Conservation (phyloP, 2,329 filamentous ascomycete genomes). For the Trichoderma sp. region DNA sequence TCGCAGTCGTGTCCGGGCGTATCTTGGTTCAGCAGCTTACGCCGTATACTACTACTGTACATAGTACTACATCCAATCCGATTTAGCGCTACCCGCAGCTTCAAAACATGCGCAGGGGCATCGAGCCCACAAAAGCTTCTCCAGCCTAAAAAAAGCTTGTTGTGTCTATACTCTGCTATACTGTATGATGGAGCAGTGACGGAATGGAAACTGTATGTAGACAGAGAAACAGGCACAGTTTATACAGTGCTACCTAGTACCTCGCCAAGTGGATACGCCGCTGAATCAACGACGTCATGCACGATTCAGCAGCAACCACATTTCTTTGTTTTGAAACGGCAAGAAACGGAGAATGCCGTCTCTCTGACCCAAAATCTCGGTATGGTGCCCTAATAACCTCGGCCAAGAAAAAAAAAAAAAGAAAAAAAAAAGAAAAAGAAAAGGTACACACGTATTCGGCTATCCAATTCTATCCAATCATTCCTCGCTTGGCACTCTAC, state of each 20-base stretch:
- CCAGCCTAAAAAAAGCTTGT: conserved; percentile 13
- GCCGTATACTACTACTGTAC: too few relatives aligned
- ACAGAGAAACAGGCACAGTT: too few relatives aligned
- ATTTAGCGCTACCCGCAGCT: neutral
- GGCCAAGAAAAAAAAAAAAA: neutral
- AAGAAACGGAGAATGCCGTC: neutral
- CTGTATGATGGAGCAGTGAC: too few relatives aligned
- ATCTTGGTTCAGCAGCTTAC: neutral
- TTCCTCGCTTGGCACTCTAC: too few relatives aligned
- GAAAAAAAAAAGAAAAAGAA: neutral
- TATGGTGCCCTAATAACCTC: too few relatives aligned
- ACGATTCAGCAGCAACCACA: neutral
- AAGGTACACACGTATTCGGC: neutral
- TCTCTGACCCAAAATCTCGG: neutral
- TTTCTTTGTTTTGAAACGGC: neutral
- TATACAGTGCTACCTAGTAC: too few relatives aligned
- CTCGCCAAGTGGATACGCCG: too few relatives aligned
- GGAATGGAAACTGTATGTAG: neutral
- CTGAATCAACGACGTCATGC: conserved; percentile 4
- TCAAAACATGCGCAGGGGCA: neutral
- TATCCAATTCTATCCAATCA: neutral
- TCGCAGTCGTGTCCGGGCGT: neutral
- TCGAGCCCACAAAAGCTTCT: neutral
- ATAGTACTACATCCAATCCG: neutral
- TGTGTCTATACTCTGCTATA: too few relatives aligned